phyloP scores from a whole-genome alignment of 2,329 filamentous ascomycete species.

The Cordyceps farinosa region DNA sequence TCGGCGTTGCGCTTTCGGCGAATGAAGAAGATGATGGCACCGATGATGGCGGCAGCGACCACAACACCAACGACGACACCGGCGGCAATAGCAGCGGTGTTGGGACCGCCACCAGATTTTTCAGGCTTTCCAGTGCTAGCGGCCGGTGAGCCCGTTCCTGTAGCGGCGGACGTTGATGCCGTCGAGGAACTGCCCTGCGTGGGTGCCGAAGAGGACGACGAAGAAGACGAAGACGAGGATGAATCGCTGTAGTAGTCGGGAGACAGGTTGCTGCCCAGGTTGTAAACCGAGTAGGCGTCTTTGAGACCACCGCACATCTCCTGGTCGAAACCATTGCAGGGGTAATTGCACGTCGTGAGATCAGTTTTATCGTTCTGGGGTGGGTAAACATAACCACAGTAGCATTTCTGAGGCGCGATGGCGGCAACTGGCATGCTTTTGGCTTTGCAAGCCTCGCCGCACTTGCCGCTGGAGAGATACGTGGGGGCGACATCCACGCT shows the following conservation, averaged over 20 bases:
- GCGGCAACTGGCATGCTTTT: conserved; percentile 57
- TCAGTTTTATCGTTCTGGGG: conserved; percentile 49
- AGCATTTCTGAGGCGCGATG: conserved; percentile 62
- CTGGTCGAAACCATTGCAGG: conserved; percentile 59
- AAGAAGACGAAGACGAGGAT: conserved; percentile 24
- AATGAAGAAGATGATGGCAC: conserved; percentile 69
- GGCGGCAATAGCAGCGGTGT: conserved; percentile 78
- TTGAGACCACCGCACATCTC: conserved; percentile 56
- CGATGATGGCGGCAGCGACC: conserved; percentile 60
- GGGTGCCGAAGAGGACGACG: conserved; percentile 20
- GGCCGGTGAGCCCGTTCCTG: conserved; percentile 25
- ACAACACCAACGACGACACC: conserved; percentile 84
- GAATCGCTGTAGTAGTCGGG: conserved; percentile 32
- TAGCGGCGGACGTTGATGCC: conserved; percentile 23
- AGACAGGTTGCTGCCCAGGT: conserved; percentile 44
- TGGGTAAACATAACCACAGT: conserved; percentile 69
- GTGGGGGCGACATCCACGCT: conserved; percentile 21
- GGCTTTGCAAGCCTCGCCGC: conserved; percentile 38
- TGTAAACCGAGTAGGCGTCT: conserved; percentile 44
- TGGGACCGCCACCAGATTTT: conserved; percentile 42
- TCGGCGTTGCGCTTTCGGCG: conserved; percentile 72
- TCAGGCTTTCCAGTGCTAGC: background rate
- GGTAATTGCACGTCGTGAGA: conserved; percentile 58
- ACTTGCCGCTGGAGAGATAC: conserved; percentile 39
- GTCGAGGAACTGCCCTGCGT: conserved; percentile 26